Base-by-base conservation (phyloP, 257 asterid species). In the Prunella vulgaris region DNA sequence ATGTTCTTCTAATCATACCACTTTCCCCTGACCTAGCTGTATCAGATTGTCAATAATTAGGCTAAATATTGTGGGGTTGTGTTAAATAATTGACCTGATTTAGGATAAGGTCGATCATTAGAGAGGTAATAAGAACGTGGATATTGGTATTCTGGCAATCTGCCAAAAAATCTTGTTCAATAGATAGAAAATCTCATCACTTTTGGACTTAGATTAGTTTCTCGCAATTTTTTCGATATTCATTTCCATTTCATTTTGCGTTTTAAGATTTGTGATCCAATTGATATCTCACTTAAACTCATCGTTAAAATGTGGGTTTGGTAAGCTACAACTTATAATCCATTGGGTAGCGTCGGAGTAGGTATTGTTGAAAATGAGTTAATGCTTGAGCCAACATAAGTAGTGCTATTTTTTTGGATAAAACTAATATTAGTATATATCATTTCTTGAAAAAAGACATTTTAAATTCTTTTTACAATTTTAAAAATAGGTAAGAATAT, bases 1-100 rank as follows among this genome's bases (percentile, higher is more conserved):
- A n/a, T 24, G 27, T 7, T 27, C 52, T 42, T 33, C 7, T 27
- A 44, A 57, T 57, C 66, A n/a, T 32, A 17, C 53, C 25, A 15
- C 15, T 8, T 52, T 18, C 59, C 13, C 1, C 2, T 20, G 13
- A 52, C 28, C 28, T 52, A n/a, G 53, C 53, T 46, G 53, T 46
- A 46, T 20, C 22, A 22, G 56, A 62, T 72, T 28, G 21, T 56
- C 35, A 63, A 37, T 72, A 24, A 25, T 72, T 62, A 20, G 60
- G 51, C 20, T 48, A 35, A 69, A 17, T 21, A 20, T 21, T 51
- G 58, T 51, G 53, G 53, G 53, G 13, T 62, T 49, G 3, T 52
- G 33, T 35, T 52, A 27, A 63, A 22, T 33, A 24, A 22, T 56
- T 32, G 54, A 52, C 59, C 58, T 25, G 30, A 63, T 72, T 61